Evolutionary conservation across 2,329 filamentous ascomycete genomes (phyloP), one percentile per base, ranked within the genome.

Genomic region (Phialophora expanda): DNA sequence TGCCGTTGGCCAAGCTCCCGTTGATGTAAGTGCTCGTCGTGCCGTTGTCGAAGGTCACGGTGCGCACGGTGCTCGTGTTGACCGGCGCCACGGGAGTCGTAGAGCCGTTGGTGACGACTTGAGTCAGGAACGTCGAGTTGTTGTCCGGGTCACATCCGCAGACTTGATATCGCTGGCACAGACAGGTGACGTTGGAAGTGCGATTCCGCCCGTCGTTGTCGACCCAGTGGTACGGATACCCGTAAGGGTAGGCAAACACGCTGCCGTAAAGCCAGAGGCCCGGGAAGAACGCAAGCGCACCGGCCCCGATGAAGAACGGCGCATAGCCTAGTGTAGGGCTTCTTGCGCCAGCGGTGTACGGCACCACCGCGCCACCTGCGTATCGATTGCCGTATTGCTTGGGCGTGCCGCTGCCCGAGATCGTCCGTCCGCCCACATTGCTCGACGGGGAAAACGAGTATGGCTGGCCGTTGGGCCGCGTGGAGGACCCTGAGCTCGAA

Each of bases 111-210:
- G 80, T 77, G 67, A 83, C 75, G 0, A 82, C 66, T 12, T 77
- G 75, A 53, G 79, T 72, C 63, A 81, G 74, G 67, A 79, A 82
- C 1, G 78, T 81, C 54, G 72, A 71, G 66, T 83, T 80, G 50
- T 76, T 76, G 67, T 79, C 81, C 48, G 81, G 76, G 63, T 88
- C 86, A 72, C 87, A 89, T 4, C 86, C 85, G 71, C 87, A 89
- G 38, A 81, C 79, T 20, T 74, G 76, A 70, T 84, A 83, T 64
- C 83, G 72, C 66, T 84, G 78, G 73, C 87, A 89, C 44, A 87
- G 73, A 72, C 87, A 89, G 2, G 81, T 76, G 6, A 88, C 82
- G 51, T 80, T 78, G 38, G 74, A 77, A 6, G 78, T 77, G 50
- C 81, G 75, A 66, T 82, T 76, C 34, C 66, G 48, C 4, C 73